A percentile compares a stretch with the other conserved stretches of the same genome.
Evolutionary conservation across 108 stramenopile species (phyloP).

Genomic region (Epithemia pelagica): DNA sequence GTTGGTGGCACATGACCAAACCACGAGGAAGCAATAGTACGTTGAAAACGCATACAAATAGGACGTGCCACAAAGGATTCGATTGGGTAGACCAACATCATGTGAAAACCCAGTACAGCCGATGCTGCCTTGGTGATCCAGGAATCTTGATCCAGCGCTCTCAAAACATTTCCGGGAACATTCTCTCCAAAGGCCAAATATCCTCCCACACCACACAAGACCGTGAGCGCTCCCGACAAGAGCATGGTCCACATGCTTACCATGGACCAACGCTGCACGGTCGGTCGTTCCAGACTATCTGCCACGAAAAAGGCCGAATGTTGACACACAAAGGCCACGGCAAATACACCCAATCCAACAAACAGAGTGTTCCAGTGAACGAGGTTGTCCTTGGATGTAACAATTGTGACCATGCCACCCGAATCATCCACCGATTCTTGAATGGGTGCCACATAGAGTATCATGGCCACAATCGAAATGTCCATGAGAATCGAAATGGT

Average conservation of each 20-base stretch:
- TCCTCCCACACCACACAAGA: constrained; percentile 50
- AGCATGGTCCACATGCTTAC: constrained; percentile 49
- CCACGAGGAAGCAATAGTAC: constrained; percentile 10
- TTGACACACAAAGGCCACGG: constrained; percentile 77
- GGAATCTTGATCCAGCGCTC: constrained; percentile 57
- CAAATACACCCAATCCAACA: constrained; percentile 71
- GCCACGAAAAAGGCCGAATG: constrained; percentile 76
- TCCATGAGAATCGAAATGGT: constrained; percentile 55
- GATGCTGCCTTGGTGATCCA: constrained; percentile 45
- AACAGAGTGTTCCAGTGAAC: constrained; percentile 49
- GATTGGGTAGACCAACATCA: constrained; percentile 76
- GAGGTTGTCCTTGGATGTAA: constrained; percentile 36
- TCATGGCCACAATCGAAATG: constrained; percentile 51
- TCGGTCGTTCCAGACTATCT: constrained; percentile 46
- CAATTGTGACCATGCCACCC: constrained; percentile 52
- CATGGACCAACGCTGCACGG: constrained; percentile 44
- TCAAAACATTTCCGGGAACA: constrained; percentile 68
- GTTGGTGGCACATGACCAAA: constrained; percentile 17
- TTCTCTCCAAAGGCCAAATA: constrained; percentile 66
- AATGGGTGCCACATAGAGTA: constrained; percentile 53
- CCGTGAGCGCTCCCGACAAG: constrained; percentile 33
- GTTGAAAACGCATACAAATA: constrained; percentile 56
- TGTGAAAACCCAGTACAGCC: constrained; percentile 59
- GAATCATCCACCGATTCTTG: constrained; percentile 34
- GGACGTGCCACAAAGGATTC: constrained; percentile 67